Evolutionary conservation across 2,329 filamentous ascomycete species (phyloP), one percentile per base, ranked within the genome.

Genomic region (Colletotrichum agaves): DNA sequence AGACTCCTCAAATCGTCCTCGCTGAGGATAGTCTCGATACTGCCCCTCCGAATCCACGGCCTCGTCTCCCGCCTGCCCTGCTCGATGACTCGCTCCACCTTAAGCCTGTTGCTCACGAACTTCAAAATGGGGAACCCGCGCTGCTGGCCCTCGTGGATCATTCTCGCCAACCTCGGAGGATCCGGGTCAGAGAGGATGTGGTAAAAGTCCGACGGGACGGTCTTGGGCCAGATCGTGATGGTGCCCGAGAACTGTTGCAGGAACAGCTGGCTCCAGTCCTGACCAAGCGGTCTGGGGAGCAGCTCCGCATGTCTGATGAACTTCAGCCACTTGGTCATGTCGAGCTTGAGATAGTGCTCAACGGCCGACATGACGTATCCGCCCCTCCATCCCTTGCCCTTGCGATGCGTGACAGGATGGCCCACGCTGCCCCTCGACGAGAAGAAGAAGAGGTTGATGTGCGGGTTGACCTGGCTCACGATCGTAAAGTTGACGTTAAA

Each of bases 401-500:
- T 91, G 61, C 96, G 92, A 78, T 99, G 96, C 0, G 94, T 98
- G 17, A 98, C 96, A 10, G 96, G 96, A 59, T 93, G 90, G 5
- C 96, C 96, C 10, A 98, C 95, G 0, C 92, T 91, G 12, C 96
- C 96, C 35, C 96, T 88, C 0, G 94, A 97, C 33, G 92, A 96
- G 84, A 98, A 99, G 87, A 99, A 98, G 85, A 99, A 99, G 31
- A 98, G 89, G 75, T 97, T 98, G 79, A 99, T 95, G 78, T 99
- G 96, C 2, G 96, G 96, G 78, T 99, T 99, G 55, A 98, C 95
- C 81, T 94, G 88, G 72, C 85, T 87, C 73, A 90, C 96, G 71
- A 99, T 94, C 71, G 93, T 95, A 79, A 98, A 99, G 77, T 97
- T 98, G 78, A 98, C 96, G 78, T 98, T 98, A 84, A 99, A 99